Evolutionary conservation across 345 rosid species (phyloP), one percentile per base, ranked within the genome.

Genomic region (Lumnitzera racemosa): DNA sequence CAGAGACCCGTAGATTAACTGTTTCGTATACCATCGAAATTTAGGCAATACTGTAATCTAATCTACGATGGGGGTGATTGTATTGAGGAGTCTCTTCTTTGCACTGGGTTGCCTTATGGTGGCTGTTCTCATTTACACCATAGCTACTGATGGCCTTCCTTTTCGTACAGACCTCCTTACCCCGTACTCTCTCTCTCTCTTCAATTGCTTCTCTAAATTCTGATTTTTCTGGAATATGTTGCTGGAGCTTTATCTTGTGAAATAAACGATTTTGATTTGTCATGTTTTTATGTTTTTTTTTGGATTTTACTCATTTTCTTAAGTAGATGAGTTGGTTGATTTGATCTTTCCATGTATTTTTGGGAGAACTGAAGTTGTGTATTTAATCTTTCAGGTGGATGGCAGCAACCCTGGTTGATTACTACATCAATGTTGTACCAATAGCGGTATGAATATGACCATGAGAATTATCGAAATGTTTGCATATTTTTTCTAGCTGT

Each of bases 361-460:
- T 36, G 5, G 43, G 43, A 9, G 43, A 9, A 36, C 10, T 36
- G 43, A 36, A 36, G 43, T 36, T 36, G 10, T 36, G 10, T 9
- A 9, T 36, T 20, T 36, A 36, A 36, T 14, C 51, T 49, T 76
- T 50, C 77, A 91, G 98, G 73, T 91, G 98, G 98, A 81, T 83
- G 83, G 55, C 49, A 13, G 88, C 91, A 31, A 80, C 91, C 54
- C 52, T 91, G 68, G 60, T 91, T 15, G 98, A 91, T 81, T 86
- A 72, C 79, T 91, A 76, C 57, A 81, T 84, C 57, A 78, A 82
- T 31, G 15, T 80, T 12, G 74, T 74, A 0, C 80, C 90, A 59
- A 53, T 91, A 11, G 90, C 67, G 79, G 98, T 91, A 77, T 47
- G 66, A 13, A 9, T 58, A 49, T 7, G 10, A 7, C 36, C 43